phyloP scores from a whole-genome alignment of 176 grass and related monocot species.

The sorghum (Sorghum bicolor) region Sorghum_bicolor_NCBIv3 NC_012872.2:71040501-71041000 shows the following conservation, averaged over 20 bases:
- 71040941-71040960: neutral
- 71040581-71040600: too few relatives aligned
- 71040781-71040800: neutral
- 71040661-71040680: neutral
- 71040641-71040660: neutral
- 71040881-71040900: neutral
- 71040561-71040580: too few relatives aligned
- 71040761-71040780: neutral
- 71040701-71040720: too few relatives aligned
- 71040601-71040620: too few relatives aligned
- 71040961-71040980: neutral
- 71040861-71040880: neutral
- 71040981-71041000: neutral
- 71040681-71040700: neutral
- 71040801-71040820: neutral
- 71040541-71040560: too few relatives aligned
- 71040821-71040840: neutral
- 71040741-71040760: neutral
- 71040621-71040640: too few relatives aligned
- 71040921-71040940: neutral
- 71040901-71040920: neutral
- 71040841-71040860: neutral
- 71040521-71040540: too few relatives aligned
- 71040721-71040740: neutral
- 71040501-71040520: too few relatives aligned